A percentile compares a stretch with the other conserved stretches of the same genome.
These are phyloP conservation scores for Babesia bovis DNA, from an alignment of 169 alveolate species.

Conservation along the genomic window DNA sequence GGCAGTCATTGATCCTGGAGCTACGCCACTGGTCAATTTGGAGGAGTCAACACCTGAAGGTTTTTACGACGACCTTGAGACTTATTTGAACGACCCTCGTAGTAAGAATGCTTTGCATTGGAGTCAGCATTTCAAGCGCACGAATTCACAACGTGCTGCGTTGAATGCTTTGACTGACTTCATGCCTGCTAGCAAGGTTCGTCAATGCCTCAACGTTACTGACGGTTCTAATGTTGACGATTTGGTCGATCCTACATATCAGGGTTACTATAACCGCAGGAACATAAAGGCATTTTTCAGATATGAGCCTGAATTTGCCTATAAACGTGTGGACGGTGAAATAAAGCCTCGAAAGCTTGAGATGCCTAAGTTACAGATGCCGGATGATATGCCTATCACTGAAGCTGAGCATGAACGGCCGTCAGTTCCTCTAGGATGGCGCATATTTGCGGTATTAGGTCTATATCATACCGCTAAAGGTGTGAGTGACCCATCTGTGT, in stretches of 20 bases:
- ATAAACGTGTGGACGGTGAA: conserved; percentile 43
- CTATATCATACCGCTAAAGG: conserved; percentile 28
- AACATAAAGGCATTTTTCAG: conserved; percentile 45
- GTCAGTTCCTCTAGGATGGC: conserved; percentile 70
- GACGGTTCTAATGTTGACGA: conserved; percentile 65
- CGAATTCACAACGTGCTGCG: conserved; percentile 54
- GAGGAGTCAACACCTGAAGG: conserved; percentile 32
- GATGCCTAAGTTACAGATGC: conserved; percentile 42
- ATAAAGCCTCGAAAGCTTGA: conserved; percentile 23
- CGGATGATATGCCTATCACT: conserved; percentile 32
- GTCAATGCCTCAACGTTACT: conserved; percentile 54
- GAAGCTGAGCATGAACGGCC: conserved; percentile 56
- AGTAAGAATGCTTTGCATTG: conserved; percentile 10
- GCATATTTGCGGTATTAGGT: conserved; percentile 59
- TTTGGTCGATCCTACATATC: conserved; percentile 35
- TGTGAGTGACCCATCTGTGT: conserved; percentile 45
- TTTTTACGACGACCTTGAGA: conserved; percentile 17
- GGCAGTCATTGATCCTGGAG: background rate
- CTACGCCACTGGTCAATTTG: background rate
- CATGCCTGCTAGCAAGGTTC: conserved; percentile 58
- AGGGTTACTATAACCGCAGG: conserved; percentile 35
- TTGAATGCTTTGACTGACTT: conserved; percentile 18
- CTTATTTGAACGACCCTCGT: conserved; percentile 20
- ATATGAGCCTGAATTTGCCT: conserved; percentile 44
- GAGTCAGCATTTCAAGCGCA: conserved; percentile 38